A percentile compares a stretch with the other conserved stretches of the same genome.
phyloP scores from a whole-genome alignment of 805 yeast species.

The Metschnikowia anglica region DNA sequence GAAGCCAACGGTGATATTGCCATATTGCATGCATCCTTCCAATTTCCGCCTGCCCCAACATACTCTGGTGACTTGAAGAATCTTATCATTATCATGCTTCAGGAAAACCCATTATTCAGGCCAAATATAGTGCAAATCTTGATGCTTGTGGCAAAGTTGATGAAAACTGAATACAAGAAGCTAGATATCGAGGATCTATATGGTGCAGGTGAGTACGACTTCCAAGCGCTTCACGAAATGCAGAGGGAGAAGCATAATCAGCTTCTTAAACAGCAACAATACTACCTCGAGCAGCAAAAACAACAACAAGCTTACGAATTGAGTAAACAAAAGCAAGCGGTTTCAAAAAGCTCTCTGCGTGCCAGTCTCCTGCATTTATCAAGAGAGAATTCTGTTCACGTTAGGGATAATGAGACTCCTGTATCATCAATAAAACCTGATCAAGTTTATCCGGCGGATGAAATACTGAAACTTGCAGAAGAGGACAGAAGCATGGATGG shows the following conservation, averaged over 20 bases:
- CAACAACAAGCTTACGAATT: slow-evolving; percentile 25
- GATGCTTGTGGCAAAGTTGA: slow-evolving; percentile 56
- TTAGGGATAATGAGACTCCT: slow-evolving; percentile 2
- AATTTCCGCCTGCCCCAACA: slow-evolving; percentile 67
- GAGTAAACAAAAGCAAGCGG: slow-evolving; percentile 21
- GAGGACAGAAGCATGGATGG: background rate
- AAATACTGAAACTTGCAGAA: background rate
- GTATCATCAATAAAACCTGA: slow-evolving; percentile 2
- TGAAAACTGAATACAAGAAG: slow-evolving; percentile 32
- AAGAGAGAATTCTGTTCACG: slow-evolving; percentile 9
- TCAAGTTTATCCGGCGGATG: background rate
- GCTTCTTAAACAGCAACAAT: slow-evolving; percentile 35
- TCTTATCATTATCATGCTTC: slow-evolving; percentile 74
- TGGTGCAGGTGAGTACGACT: slow-evolving; percentile 54
- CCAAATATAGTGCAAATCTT: slow-evolving; percentile 87
- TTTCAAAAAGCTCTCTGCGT: slow-evolving; percentile 12
- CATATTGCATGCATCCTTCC: slow-evolving; percentile 78
- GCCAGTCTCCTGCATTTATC: slow-evolving; percentile 12
- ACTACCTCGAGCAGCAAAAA: slow-evolving; percentile 43
- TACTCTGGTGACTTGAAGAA: slow-evolving; percentile 72
- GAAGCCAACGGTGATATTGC: slow-evolving; percentile 87
- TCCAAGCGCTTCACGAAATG: slow-evolving; percentile 53
- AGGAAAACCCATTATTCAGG: slow-evolving; percentile 76
- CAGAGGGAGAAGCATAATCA: slow-evolving; percentile 42
- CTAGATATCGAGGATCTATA: slow-evolving; percentile 44